These are phyloP conservation scores for Leavenworthia alabamica DNA, from an alignment of 345 rosid species.

Conservation along the genomic window DNA sequence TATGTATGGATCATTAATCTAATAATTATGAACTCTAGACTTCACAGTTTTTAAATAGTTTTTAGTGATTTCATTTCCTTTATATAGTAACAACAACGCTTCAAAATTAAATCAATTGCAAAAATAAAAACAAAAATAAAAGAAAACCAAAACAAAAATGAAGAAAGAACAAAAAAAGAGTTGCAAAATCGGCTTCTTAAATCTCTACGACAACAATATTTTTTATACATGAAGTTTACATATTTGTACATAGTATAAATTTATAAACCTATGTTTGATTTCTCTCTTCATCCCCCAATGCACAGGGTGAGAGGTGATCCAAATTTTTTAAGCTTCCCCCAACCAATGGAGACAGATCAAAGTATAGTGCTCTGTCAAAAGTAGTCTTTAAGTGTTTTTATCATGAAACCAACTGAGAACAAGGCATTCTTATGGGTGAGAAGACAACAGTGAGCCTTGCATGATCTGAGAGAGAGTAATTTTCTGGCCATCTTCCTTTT, in stretches of 20 bases:
- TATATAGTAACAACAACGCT: constrained; percentile 9
- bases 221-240: constrained; percentile 19
- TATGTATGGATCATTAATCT: no score
- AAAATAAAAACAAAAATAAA: background rate
- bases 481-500: constrained; percentile 67
- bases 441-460: constrained; percentile 69
- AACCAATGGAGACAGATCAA: background rate
- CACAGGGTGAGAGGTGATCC: background rate
- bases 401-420: constrained; percentile 38
- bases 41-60: no score
- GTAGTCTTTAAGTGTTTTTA: constrained; percentile 4
- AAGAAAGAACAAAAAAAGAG: background rate
- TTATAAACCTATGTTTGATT: background rate
- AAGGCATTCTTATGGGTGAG: constrained; percentile 60
- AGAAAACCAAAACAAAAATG: background rate
- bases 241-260: constrained; percentile 7
- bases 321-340: background rate
- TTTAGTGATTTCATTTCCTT: no score
- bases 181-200: constrained; percentile 18
- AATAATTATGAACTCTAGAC: no score
- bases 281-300: constrained; percentile 11
- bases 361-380: background rate
- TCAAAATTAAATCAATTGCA: background rate
- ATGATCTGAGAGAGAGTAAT: constrained; percentile 72
- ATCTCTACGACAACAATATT: constrained; percentile 12